Evolutionary conservation across 2,329 filamentous ascomycete species (phyloP), one percentile per base, ranked within the genome.

Genomic region (Botrytis hyacinthi): DNA sequence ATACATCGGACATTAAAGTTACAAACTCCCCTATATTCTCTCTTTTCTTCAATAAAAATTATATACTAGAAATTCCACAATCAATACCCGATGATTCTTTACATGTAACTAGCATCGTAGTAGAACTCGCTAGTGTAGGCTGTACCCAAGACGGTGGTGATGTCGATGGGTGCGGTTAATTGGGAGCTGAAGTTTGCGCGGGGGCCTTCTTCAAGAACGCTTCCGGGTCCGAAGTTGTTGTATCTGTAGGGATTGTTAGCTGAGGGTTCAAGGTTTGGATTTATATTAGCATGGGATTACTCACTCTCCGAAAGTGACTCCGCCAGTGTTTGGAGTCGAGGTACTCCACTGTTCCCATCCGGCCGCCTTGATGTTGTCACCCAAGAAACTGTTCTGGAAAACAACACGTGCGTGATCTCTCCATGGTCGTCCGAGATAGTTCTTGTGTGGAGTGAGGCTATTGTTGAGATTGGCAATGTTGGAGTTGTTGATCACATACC

Each of bases 401-500:
- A 85, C 83, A n/a, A 88, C 86, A 26, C 85, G 79, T 8, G 86
- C 83, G 68, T 84, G 87, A 62, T 82, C 81, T 44, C 83, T 79
- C 85, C 86, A 88, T 18, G 87, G 87, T 3, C 87, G 82, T 8
- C 87, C 87, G n/a, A 89, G 84, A 73, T 84, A 87, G 73, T 82
- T 85, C 1, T 81, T 81, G 0, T 82, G 84, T 2, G 80, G 74
- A 0, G 85, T 81, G 12, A 76, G 80, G 37, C 82, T 81, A 7
- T 81, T 82, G 5, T 81, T 75, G 32, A 84, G 84, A 22, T 82
- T 84, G 4, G 81, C 80, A 40, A 89, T 80, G 44, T 79, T 84
- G 70, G 83, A 85, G 63, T 86, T 85, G 82, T 88, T 87, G 80
- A 89, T 86, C 57, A 89, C 86, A 77, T 87, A 88, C 79, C 84